Percentiles rank a stretch among this genome's conserved stretches.
These are phyloP conservation scores for Suhomyces anneliseae DNA, from an alignment of 1,139 yeast genomes.

Conservation along the genomic window DNA sequence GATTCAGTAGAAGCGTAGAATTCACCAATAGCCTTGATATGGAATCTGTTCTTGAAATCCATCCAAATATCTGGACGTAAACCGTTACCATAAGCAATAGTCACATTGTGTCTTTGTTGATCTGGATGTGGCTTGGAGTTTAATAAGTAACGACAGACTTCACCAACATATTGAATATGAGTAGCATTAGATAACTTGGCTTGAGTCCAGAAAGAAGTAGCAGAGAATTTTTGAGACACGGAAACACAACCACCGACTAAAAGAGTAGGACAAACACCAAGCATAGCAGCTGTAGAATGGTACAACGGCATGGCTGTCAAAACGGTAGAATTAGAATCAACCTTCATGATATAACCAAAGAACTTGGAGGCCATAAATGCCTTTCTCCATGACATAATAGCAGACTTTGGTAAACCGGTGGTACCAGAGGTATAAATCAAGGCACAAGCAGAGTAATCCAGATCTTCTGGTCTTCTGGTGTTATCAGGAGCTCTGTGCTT, in stretches of 20 bases:
- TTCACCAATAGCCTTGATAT: slow-evolving; percentile 77
- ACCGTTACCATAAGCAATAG: slow-evolving; percentile 89
- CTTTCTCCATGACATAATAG: slow-evolving; percentile 90
- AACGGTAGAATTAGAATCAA: slow-evolving; percentile 55
- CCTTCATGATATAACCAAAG: slow-evolving; percentile 69
- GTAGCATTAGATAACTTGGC: slow-evolving; percentile 71
- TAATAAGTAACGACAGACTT: slow-evolving; percentile 83
- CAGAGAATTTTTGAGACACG: slow-evolving; percentile 78
- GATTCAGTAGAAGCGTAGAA: slow-evolving; percentile 95
- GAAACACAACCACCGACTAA: slow-evolving; percentile 71
- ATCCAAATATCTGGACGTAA: slow-evolving; percentile 90
- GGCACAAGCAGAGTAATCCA: slow-evolving; percentile 64
- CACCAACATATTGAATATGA: slow-evolving; percentile 92
- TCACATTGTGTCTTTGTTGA: slow-evolving; percentile 64
- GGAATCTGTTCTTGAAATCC: slow-evolving; percentile 74
- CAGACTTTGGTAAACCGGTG: slow-evolving; percentile 94
- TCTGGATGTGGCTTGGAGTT: slow-evolving; percentile 66
- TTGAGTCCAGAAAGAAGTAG: slow-evolving; percentile 89
- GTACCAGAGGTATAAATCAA: slow-evolving; percentile 93
- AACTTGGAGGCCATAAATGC: slow-evolving; percentile 66
- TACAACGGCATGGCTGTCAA: slow-evolving; percentile 95
- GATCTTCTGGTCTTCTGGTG: slow-evolving; percentile 55
- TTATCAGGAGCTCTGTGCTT: slow-evolving; percentile 54
- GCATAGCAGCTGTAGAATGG: slow-evolving; percentile 89
- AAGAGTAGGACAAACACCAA: slow-evolving; percentile 77